Evolutionary conservation across 2,329 filamentous ascomycete genomes (phyloP).

Genomic region (Claviceps sp.): DNA sequence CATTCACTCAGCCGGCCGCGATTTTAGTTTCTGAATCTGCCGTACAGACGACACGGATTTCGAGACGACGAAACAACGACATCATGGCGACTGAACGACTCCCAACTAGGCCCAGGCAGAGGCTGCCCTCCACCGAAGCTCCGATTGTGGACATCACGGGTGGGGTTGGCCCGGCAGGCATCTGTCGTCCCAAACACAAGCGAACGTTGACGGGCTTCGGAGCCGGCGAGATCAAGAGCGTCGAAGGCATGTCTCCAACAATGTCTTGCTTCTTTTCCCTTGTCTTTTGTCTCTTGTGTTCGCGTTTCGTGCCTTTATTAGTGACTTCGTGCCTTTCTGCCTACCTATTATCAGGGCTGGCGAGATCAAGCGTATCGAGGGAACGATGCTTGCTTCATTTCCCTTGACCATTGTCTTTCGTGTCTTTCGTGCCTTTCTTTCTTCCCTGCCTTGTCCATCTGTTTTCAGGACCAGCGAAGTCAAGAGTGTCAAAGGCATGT

Average conservation of each 20-base stretch:
- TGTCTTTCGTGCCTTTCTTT: too few relatives aligned
- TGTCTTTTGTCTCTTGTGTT: too few relatives aligned
- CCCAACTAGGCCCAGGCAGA: constrained; percentile 55
- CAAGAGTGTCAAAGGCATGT: too few relatives aligned
- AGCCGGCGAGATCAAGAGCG: constrained; percentile 77
- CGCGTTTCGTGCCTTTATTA: too few relatives aligned
- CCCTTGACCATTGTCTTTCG: too few relatives aligned
- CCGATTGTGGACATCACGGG: constrained; percentile 80
- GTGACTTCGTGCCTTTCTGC: too few relatives aligned
- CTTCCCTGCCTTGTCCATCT: background rate
- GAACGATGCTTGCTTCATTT: too few relatives aligned
- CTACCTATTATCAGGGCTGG: too few relatives aligned
- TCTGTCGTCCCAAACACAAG: constrained; percentile 86
- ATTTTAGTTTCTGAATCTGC: too few relatives aligned
- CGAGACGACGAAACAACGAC: background rate
- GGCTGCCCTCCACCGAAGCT: constrained; percentile 67
- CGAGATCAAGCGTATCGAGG: too few relatives aligned
- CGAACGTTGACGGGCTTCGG: constrained; percentile 93
- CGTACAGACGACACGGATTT: too few relatives aligned
- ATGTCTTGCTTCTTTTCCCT: too few relatives aligned
- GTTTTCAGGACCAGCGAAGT: background rate
- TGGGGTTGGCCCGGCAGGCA: constrained; percentile 73
- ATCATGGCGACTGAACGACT: constrained; percentile 25
- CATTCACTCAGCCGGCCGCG: background rate
- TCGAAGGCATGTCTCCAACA: constrained; percentile 48